Conservation (phyloP, 2,329 filamentous ascomycete genomes). For the Colletotrichum tofieldiae region DNA sequence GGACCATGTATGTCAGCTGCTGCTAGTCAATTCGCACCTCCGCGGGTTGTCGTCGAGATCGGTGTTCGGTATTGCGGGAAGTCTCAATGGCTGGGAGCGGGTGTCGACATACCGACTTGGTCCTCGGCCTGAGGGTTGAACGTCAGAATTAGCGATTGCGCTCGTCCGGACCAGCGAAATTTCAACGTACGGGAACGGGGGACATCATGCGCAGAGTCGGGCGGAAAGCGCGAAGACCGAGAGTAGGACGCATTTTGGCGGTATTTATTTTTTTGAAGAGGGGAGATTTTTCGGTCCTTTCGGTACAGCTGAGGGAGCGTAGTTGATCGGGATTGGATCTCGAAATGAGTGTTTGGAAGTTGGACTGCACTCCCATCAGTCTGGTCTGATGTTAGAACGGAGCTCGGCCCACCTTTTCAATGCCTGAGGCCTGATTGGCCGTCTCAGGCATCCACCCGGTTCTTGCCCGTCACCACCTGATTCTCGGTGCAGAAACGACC, state of each 20-base stretch:
- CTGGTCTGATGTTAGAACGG: conserved; percentile 40
- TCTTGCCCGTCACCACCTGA: conserved; percentile 55
- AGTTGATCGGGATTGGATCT: conserved; percentile 50
- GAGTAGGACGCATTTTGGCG: conserved; percentile 76
- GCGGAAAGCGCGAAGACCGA: conserved; percentile 77
- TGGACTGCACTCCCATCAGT: conserved; percentile 34
- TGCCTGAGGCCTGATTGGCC: conserved; percentile 53
- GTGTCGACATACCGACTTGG: conserved; percentile 73
- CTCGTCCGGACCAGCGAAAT: conserved; percentile 33
- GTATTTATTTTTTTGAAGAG: conserved; percentile 27
- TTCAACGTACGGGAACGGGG: conserved; percentile 79
- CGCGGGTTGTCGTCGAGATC: conserved; percentile 21
- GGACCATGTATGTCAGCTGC: conserved; percentile 25
- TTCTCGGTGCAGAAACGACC: conserved; percentile 51
- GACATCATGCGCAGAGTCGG: conserved; percentile 77
- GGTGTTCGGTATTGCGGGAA: conserved; percentile 24
- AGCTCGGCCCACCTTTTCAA: conserved; percentile 40
- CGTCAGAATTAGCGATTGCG: conserved; percentile 52
- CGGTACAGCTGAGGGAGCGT: conserved; percentile 39
- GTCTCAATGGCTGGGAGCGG: conserved; percentile 41
- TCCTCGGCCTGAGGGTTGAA: conserved; percentile 71
- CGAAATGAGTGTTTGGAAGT: conserved; percentile 43
- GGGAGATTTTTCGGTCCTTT: conserved; percentile 36
- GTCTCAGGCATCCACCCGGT: conserved; percentile 41
- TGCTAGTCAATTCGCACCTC: conserved; percentile 26